Evolutionary conservation across 257 asterid species (phyloP).

Genomic region (Nicotiana tabacum): DNA sequence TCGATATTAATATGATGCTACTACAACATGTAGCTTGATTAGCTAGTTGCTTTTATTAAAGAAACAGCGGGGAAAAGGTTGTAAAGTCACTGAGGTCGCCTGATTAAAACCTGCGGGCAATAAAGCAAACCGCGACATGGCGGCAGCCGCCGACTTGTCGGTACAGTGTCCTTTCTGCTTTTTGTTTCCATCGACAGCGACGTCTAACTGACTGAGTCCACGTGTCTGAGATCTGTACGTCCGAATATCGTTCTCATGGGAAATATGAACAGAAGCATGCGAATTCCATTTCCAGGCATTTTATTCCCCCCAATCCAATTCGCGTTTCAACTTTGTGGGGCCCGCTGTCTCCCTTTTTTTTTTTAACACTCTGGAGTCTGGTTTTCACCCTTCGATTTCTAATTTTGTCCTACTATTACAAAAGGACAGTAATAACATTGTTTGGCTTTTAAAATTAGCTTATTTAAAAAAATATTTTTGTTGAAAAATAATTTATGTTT

Average conservation of each 20-base stretch:
- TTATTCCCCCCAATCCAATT: conserved; percentile 11
- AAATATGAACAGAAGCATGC: conserved; percentile 39
- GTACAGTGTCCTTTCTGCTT: neutral
- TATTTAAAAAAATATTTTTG: no score
- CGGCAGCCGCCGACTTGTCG: conserved; percentile 68
- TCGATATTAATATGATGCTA: neutral
- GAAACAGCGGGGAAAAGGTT: neutral
- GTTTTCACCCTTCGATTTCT: neutral
- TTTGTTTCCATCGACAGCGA: conserved; percentile 42
- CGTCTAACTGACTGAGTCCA: conserved; percentile 29
- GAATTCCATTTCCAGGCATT: conserved; percentile 46
- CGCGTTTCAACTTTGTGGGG: neutral
- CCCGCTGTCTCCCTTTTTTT: neutral
- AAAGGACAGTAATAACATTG: neutral
- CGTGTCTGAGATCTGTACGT: conserved; percentile 24
- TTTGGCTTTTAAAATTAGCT: no score
- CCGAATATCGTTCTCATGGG: conserved; percentile 20
- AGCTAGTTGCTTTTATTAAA: neutral
- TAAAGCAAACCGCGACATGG: conserved; percentile 23
- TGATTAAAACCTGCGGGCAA: conserved; percentile 18
- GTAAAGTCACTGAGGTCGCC: neutral
- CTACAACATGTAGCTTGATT: neutral
- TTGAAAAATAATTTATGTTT: no score
- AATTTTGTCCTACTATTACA: neutral
- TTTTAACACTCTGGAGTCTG: neutral